Evolutionary conservation across 2,329 filamentous ascomycete species (phyloP), one percentile per base, ranked within the genome.

Genomic region (Cladosporium phlei): DNA sequence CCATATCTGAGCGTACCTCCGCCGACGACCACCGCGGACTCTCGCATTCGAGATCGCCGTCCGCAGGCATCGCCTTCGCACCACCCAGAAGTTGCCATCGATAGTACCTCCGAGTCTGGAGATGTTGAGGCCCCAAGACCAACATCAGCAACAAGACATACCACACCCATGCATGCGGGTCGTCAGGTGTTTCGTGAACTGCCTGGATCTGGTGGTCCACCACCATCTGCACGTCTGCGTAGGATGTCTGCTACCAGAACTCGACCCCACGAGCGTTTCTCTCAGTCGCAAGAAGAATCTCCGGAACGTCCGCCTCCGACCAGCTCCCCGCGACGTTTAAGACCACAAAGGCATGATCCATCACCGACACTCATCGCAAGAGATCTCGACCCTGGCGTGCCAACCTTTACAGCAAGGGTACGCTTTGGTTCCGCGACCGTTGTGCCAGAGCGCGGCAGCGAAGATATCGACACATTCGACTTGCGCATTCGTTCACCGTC

Each of bases 321-420:
- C n/a, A n/a, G n/a, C n/a, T n/a, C n/a, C n/a, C n/a, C n/a, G n/a
- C n/a, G n/a, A n/a, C n/a, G n/a, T n/a, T n/a, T n/a, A n/a, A 14
- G 2, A 17, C 20, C n/a, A n/a, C 21, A 22, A 25, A 14, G 20
- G 2, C 35, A 10, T 17, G 22, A 27, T 21, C n/a, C 29, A 12
- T 22, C 37, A 7, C 11, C 21, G 9, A 19, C 19, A 4, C 14
- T 25, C 8, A 14, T 20, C 19, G 11, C 16, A 1, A 29, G 10
- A 20, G 37, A 39, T 3, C 52, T 64, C 8, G 57, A 64, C 42
- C 58, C 59, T 11, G 56, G 44, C 8, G 61, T 60, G 12, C 52
- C 57, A 11, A 50, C 55, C 4, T 63, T 64, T 40, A 52, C 62
- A 3, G 59, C 60, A 6, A 48, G 52, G 14, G 52, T 52, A 9